Evolutionary conservation across 2,329 filamentous ascomycete species (phyloP).

Genomic region (Aspergillus sp.): DNA sequence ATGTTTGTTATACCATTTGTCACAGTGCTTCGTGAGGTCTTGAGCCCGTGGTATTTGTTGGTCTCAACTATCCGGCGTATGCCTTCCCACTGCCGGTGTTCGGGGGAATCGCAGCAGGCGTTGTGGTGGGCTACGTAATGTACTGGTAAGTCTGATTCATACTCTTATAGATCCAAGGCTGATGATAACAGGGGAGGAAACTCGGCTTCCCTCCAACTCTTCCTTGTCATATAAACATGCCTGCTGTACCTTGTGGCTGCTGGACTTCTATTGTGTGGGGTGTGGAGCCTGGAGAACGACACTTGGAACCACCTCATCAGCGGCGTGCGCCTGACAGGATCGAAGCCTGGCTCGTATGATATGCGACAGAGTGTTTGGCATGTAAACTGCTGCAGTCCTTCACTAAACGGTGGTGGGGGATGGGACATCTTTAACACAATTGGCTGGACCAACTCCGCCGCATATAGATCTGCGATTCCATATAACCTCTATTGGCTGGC

Average conservation of each 20-base stretch:
- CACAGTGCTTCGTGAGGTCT: slow-evolving; percentile 51
- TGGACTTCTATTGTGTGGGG: slow-evolving; percentile 75
- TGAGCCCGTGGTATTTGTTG: slow-evolving; percentile 26
- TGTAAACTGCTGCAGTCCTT: slow-evolving; percentile 80
- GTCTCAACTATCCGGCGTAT: slow-evolving; percentile 60
- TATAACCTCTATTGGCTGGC: slow-evolving; percentile 82
- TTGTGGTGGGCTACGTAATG: slow-evolving; percentile 13
- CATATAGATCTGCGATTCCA: slow-evolving; percentile 82
- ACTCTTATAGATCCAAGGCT: neutral
- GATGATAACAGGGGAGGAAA: slow-evolving; percentile 57
- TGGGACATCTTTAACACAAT: slow-evolving; percentile 90
- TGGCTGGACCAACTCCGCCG: slow-evolving; percentile 87
- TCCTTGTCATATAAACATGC: slow-evolving; percentile 78
- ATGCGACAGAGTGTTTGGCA: slow-evolving; percentile 81
- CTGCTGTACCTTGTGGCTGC: slow-evolving; percentile 82
- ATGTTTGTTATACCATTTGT: slow-evolving; percentile 87
- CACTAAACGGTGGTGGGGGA: slow-evolving; percentile 72
- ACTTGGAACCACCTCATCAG: slow-evolving; percentile 65
- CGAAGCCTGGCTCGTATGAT: slow-evolving; percentile 77
- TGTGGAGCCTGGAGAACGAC: slow-evolving; percentile 74
- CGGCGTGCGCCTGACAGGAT: slow-evolving; percentile 61
- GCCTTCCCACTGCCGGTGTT: slow-evolving; percentile 53
- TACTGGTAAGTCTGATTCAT: neutral
- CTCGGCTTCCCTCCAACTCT: slow-evolving; percentile 67
- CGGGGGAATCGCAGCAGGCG: slow-evolving; percentile 55